phyloP scores from a whole-genome alignment of 805 yeast genomes.

The Candida nemodendra region DNA sequence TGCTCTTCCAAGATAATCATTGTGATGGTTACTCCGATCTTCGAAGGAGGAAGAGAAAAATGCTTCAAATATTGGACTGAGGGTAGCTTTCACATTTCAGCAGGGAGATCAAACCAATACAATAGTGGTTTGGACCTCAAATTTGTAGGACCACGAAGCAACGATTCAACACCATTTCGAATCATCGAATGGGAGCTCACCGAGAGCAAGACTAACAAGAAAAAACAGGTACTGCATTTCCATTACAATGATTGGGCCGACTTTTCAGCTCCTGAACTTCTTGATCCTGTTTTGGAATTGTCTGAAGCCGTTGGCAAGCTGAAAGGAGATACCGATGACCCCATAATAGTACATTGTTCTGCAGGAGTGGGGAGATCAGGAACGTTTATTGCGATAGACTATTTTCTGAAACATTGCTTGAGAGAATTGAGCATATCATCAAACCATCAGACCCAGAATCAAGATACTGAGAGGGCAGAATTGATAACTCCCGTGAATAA shows the following conservation, averaged over 20 bases:
- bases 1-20: conserved; percentile 40
- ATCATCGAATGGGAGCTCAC: conserved; percentile 20
- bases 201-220: conserved; percentile 2
- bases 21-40: conserved; percentile 73
- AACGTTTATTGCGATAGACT: conserved; percentile 47
- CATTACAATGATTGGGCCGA: conserved; percentile 47
- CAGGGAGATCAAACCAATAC: conserved; percentile 6
- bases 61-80: conserved; percentile 42
- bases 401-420: conserved; percentile 27
- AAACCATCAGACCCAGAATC: conserved; percentile 11
- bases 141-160: not conserved
- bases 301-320: conserved; percentile 16
- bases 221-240: conserved; percentile 32
- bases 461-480: conserved; percentile 12
- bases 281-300: conserved; percentile 31
- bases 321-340: conserved; percentile 13
- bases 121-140: conserved; percentile 9
- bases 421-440: conserved; percentile 2
- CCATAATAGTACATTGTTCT: conserved; percentile 50
- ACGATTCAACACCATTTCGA: conserved; percentile 4
- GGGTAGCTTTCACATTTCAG: conserved; percentile 7
- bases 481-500: conserved; percentile 22
- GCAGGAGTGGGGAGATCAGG: conserved; percentile 65
- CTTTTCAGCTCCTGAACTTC: conserved; percentile 37
- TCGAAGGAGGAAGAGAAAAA: conserved; percentile 39